Evolutionary conservation across 805 yeast genomes (phyloP).

Genomic region (Saturnispora besseyi): DNA sequence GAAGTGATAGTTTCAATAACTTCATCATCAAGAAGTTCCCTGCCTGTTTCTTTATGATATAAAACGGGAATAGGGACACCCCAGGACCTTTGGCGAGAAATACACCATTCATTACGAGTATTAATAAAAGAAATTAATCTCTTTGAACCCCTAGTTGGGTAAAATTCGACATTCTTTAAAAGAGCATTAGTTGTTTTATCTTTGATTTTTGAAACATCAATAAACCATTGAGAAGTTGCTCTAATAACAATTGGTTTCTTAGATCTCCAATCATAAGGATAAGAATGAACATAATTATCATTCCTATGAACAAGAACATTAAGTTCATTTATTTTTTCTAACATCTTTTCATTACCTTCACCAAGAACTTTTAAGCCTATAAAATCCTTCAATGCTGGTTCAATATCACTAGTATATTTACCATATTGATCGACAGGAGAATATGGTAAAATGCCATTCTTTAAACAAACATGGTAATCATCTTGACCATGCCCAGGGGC

Average conservation of each 20-base stretch:
- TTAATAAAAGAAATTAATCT: conserved; percentile 65
- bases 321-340: conserved; percentile 33
- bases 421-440: conserved; percentile 82
- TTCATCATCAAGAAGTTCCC: conserved; percentile 49
- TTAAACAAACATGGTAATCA: conserved; percentile 67
- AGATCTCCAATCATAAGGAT: conserved; percentile 97
- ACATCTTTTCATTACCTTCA: conserved; percentile 42
- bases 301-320: conserved; percentile 43
- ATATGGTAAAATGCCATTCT: conserved; percentile 45
- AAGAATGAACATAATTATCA: conserved; percentile 60
- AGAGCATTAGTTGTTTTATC: conserved; percentile 51
- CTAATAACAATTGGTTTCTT: conserved; percentile 91
- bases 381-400: conserved; percentile 34
- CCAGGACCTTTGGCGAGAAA: conserved; percentile 93
- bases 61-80: conserved; percentile 96
- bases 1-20: conserved; percentile 50
- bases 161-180: conserved; percentile 48
- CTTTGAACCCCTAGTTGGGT: conserved; percentile 63
- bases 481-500: conserved; percentile 99
- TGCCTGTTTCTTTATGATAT: conserved; percentile 51
- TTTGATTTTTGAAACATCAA: conserved; percentile 72
- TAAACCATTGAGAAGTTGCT: conserved; percentile 96
- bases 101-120: conserved; percentile 92
- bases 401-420: conserved; percentile 45
- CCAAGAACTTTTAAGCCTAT: conserved; percentile 54